Conservation (phyloP, 768 basidiomycete species). For the Hygrocybe punicea region DNA sequence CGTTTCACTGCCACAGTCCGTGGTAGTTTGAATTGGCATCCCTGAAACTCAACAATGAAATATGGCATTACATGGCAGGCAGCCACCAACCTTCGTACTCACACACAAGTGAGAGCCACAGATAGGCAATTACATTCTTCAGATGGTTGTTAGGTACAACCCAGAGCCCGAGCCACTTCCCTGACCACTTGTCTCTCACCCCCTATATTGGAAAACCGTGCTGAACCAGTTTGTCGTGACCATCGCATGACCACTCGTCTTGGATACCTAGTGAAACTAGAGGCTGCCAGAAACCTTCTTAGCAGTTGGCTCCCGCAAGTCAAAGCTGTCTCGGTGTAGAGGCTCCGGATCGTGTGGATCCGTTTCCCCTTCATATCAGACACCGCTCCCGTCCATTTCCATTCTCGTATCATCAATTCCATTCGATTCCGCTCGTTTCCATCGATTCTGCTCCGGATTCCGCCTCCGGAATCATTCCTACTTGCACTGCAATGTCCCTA, state of each 20-base stretch:
- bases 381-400: no score
- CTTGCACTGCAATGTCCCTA: no score
- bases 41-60: conserved; percentile 16
- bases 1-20: conserved; percentile 33
- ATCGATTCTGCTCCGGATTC: no score
- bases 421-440: no score
- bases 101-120: conserved; percentile 24
- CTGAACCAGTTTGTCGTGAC: conserved; percentile 32
- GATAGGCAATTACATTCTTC: conserved; percentile 23
- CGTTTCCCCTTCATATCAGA: no score
- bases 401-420: no score
- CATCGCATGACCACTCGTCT: conserved; percentile 34
- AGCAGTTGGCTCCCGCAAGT: conserved; percentile 18
- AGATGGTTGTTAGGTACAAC: conserved; percentile 33
- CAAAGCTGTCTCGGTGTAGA: conserved; percentile 27
- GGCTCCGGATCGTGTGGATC: no score
- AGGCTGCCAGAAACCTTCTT: conserved; percentile 21
- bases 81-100: conserved; percentile 19
- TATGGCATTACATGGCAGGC: background rate
- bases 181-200: conserved; percentile 22
- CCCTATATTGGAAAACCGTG: conserved; percentile 34
- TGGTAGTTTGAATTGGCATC: conserved; percentile 32
- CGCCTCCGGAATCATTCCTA: no score
- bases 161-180: conserved; percentile 30
- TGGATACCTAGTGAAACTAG: conserved; percentile 25